Conservation (phyloP, 2,329 filamentous ascomycete genomes). For the Xylariaceae sp. region DNA sequence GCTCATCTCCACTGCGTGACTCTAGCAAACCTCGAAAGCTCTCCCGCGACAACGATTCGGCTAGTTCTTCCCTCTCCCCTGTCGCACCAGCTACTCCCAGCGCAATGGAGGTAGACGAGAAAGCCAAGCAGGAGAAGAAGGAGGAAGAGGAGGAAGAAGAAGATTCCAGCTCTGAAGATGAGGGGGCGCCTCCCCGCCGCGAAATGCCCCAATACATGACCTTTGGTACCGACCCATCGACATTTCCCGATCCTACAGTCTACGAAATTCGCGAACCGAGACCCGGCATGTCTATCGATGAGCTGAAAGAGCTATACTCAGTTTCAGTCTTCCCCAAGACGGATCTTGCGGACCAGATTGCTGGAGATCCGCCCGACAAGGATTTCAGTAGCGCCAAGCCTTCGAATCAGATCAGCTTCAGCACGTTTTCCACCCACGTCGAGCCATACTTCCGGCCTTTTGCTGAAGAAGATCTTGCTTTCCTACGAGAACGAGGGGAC, state of each 20-base stretch:
- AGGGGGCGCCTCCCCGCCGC: constrained; percentile 56
- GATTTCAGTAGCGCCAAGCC: constrained; percentile 96
- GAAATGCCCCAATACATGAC: constrained; percentile 76
- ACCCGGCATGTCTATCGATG: constrained; percentile 75
- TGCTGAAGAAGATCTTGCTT: constrained; percentile 90
- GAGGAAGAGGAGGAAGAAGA: constrained; percentile 36
- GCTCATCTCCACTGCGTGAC: constrained; percentile 50
- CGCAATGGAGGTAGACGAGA: constrained; percentile 57
- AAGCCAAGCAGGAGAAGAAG: constrained; percentile 38
- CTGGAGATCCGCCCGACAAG: constrained; percentile 84
- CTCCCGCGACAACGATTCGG: constrained; percentile 49
- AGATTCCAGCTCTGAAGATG: constrained; percentile 51
- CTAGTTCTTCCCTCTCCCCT: constrained; percentile 58
- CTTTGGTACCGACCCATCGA: constrained; percentile 87
- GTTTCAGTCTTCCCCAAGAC: constrained; percentile 78
- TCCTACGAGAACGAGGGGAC: constrained; percentile 86
- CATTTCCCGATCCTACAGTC: constrained; percentile 85
- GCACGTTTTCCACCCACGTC: constrained; percentile 86
- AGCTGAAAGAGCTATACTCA: constrained; percentile 82
- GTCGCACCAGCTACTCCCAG: constrained; percentile 46
- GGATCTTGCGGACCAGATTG: constrained; percentile 79
- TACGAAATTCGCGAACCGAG: constrained; percentile 83
- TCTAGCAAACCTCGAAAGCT: constrained; percentile 45
- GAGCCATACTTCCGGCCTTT: constrained; percentile 89
- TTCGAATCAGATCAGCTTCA: constrained; percentile 88